Percentiles rank a stretch among this genome's conserved stretches.
Evolutionary conservation across 352 stramenopile genomes (phyloP).

Genomic region (Pythium apleroticum): DNA sequence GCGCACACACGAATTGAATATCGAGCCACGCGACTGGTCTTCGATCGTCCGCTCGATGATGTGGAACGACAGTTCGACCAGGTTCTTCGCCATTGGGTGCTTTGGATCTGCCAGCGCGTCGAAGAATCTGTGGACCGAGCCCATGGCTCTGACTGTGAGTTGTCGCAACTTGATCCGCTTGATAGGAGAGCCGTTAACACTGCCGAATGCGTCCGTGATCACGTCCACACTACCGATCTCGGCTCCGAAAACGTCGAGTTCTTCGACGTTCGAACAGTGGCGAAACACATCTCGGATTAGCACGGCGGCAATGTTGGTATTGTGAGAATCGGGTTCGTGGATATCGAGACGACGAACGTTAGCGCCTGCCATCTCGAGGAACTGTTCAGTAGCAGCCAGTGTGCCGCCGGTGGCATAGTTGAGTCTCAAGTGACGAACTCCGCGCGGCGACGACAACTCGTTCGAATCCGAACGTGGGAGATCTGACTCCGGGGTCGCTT

Average conservation of each 20-base stretch:
- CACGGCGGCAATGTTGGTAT: not conserved
- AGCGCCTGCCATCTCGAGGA: not conserved
- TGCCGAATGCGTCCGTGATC: not conserved
- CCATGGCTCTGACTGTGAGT: constrained; percentile 1
- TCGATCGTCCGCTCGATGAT: constrained; percentile 17
- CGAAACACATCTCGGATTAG: not conserved
- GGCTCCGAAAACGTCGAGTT: constrained; percentile 10
- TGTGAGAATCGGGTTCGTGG: constrained; percentile 2
- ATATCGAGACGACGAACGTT: constrained; percentile 10
- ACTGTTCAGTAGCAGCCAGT: not conserved
- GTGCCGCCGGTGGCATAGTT: constrained; percentile 8
- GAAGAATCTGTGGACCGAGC: constrained; percentile 13
- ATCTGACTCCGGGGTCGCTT: not conserved
- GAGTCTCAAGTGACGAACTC: constrained; percentile 7
- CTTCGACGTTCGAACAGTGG: not conserved
- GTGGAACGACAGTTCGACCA: constrained; percentile 15
- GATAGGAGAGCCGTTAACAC: not conserved
- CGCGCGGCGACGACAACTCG: not conserved
- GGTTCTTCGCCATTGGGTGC: not conserved
- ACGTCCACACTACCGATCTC: not conserved
- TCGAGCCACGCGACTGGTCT: constrained; percentile 7
- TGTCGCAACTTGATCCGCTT: constrained; percentile 13
- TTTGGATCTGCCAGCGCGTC: constrained; percentile 1
- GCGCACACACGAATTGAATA: constrained; percentile 12
- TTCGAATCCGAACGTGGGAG: not conserved